Percentiles rank a stretch among this genome's conserved stretches.
These are phyloP conservation scores for Eleusine coracana DNA, from an alignment of 176 grass and related monocot genomes.

Conservation along the genomic window DNA sequence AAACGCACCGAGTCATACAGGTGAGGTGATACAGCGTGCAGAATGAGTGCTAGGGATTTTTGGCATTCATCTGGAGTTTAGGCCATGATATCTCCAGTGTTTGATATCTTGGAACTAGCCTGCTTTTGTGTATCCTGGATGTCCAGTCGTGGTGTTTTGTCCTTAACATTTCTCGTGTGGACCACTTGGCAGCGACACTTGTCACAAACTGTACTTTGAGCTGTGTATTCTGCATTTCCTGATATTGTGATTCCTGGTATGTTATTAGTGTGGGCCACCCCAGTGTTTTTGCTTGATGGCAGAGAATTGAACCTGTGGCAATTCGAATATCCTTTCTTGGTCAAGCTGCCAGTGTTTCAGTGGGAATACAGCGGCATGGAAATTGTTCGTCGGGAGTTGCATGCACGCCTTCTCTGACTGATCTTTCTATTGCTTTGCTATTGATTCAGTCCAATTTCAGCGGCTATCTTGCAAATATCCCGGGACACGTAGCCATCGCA, in stretches of 20 bases:
- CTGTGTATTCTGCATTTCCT: constrained; percentile 36
- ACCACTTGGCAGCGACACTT: constrained; percentile 17
- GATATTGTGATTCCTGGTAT: constrained; percentile 19
- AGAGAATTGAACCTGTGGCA: neutral
- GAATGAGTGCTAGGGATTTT: neutral
- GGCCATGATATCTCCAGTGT: neutral
- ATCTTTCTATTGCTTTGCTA: neutral
- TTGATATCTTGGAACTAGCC: neutral
- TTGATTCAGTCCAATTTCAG: neutral
- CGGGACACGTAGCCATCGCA: neutral
- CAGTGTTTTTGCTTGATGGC: neutral
- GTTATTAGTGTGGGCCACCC: constrained; percentile 25
- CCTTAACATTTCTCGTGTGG: neutral
- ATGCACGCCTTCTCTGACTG: no score
- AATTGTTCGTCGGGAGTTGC: no score
- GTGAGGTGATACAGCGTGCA: constrained; percentile 44
- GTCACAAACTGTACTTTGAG: neutral
- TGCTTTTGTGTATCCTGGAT: constrained; percentile 17
- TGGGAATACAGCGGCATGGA: no score
- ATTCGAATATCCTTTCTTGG: neutral
- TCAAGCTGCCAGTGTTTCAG: neutral
- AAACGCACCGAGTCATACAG: constrained; percentile 90
- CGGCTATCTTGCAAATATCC: neutral
- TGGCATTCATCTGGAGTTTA: constrained; percentile 20
- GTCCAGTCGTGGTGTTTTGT: constrained; percentile 16